Evolutionary conservation across 1,139 yeast species (phyloP), one percentile per base, ranked within the genome.

Genomic region (Nakaseomyces glabratus): DNA sequence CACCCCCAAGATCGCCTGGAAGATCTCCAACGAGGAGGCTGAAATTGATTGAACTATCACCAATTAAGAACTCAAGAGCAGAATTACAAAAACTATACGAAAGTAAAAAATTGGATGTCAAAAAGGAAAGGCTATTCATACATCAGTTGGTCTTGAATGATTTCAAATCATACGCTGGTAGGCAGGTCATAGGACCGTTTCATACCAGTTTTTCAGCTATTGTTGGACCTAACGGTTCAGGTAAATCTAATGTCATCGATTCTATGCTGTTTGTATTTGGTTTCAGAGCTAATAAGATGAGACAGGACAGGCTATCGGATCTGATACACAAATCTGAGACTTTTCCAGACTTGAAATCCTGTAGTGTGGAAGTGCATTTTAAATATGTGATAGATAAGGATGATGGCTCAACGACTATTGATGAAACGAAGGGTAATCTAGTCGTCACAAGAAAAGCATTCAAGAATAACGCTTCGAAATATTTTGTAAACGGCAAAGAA

Each of bases 211-310:
- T 93, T 55, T 84, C 95, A 6, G 96, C 99, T 0, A 94, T 93
- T 7, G 97, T 93, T n/a, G 99, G 99, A 0, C 98, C 98, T 3
- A 93, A 93, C 57, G 99, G 99, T 20, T 82, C 95, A 25, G 98
- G 98, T 6, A 90, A 90, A 59, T 88, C 97, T 9, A 93, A 93
- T 55, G 98, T 93, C 24, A 93, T 93, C 45, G 99, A 93, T 55
- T 82, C 97, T 2, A 72, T 93, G 71, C 66, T 93, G 40, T 93
- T 93, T 59, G 98, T 93, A 3, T 93, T 93, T 62, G 99, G 99
- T 0, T 93, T 93, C 59, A 68, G 98, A 43, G 98, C 98, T 1
- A 75, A 77, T 55, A 90, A 93, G 57, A 86, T 93, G 96, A 77
- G 99, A 53, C 99, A 93, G 48, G 86, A 93, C 2, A 90, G 88